These are phyloP conservation scores for Oidium heveae DNA, from an alignment of 2,329 filamentous ascomycete genomes.

Conservation along the genomic window DNA sequence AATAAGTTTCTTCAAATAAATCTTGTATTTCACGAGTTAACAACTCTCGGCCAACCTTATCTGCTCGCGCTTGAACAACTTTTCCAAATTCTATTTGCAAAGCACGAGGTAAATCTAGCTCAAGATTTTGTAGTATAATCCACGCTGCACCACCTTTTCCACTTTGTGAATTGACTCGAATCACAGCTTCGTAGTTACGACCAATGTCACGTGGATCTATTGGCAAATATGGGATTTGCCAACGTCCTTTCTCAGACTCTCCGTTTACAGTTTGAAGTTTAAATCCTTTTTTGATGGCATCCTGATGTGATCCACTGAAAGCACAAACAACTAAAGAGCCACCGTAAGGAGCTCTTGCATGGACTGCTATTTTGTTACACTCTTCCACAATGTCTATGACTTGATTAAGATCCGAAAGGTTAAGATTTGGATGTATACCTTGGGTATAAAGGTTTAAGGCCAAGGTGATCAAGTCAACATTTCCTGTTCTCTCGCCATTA, in stretches of 20 bases:
- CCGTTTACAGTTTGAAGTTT: constrained; percentile 37
- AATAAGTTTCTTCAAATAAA: constrained; percentile 77
- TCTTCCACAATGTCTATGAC: constrained; percentile 78
- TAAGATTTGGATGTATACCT: constrained; percentile 59
- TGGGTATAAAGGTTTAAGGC: constrained; percentile 90
- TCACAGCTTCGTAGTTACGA: constrained; percentile 91
- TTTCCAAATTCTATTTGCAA: constrained; percentile 79
- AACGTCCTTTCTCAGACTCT: constrained; percentile 36
- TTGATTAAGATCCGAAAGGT: constrained; percentile 70
- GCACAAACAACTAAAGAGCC: constrained; percentile 80
- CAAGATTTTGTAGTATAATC: constrained; percentile 72
- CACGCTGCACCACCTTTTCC: constrained; percentile 88
- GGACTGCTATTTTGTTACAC: constrained; percentile 85
- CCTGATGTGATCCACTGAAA: constrained; percentile 80
- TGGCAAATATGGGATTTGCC: constrained; percentile 78
- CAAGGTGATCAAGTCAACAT: constrained; percentile 82
- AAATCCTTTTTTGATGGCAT: constrained; percentile 89
- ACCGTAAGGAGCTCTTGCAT: constrained; percentile 72
- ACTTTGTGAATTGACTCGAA: constrained; percentile 88
- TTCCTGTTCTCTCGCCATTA: constrained; percentile 87
- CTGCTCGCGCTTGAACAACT: constrained; percentile 61
- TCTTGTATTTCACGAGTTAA: constrained; percentile 59
- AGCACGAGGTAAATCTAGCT: constrained; percentile 78
- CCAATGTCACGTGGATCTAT: constrained; percentile 85
- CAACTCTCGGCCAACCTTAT: constrained; percentile 61